Conservation (phyloP, 345 rosid species). For the Hypericum androsaemum region DNA sequence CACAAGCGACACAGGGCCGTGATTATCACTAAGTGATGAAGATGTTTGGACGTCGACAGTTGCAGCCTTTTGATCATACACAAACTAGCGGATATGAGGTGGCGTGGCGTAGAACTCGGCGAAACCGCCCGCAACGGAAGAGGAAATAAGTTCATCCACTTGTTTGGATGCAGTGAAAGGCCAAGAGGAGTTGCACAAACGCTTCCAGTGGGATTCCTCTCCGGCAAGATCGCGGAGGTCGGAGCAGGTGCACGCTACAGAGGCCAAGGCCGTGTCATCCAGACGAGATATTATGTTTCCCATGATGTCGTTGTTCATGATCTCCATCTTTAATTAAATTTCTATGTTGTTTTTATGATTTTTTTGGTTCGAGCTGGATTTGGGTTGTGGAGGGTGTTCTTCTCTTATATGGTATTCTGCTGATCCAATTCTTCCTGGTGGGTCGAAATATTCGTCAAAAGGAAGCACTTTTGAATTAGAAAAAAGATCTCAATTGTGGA, state of each 20-base stretch:
- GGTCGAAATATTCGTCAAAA: too few species aligned
- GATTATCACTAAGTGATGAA: constrained; percentile 2
- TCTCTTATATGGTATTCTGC: too few species aligned
- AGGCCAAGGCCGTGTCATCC: constrained; percentile 27
- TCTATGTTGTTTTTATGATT: too few species aligned
- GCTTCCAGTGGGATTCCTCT: constrained; percentile 18
- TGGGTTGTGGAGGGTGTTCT: too few species aligned
- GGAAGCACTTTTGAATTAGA: too few species aligned
- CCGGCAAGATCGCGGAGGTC: constrained; percentile 16
- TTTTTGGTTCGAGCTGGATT: too few species aligned
- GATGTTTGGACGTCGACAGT: not conserved
- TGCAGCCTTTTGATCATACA: not conserved
- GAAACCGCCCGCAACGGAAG: constrained; percentile 11
- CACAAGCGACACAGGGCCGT: constrained; percentile 21
- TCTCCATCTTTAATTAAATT: constrained; percentile 14
- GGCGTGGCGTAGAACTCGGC: constrained; percentile 23
- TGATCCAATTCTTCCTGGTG: too few species aligned
- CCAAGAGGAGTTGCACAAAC: constrained; percentile 24
- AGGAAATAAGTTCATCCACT: constrained; percentile 2
- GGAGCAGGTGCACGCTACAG: constrained; percentile 23
- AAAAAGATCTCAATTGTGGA: too few species aligned
- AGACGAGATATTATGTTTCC: constrained; percentile 19
- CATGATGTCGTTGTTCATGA: constrained; percentile 19
- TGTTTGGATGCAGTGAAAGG: constrained; percentile 26
- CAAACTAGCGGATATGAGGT: constrained; percentile 22